Conservation (phyloP, 2,329 filamentous ascomycete species). For the Lecanicillium sp. region DNA sequence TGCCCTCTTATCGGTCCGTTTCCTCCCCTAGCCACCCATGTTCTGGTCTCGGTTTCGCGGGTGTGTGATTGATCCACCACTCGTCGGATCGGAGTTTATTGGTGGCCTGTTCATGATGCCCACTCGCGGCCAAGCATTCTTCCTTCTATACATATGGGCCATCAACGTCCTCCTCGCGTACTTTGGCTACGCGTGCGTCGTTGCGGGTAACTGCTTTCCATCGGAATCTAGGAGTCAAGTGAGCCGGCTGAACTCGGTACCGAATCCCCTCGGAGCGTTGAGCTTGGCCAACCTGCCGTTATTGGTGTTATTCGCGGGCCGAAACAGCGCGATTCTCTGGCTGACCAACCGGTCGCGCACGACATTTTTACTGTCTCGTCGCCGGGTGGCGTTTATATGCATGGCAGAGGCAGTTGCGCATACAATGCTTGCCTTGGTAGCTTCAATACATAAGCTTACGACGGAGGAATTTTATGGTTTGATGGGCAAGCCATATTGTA, state of each 20-base stretch:
- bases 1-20: conserved; percentile 23
- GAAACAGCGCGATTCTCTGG: conserved; percentile 40
- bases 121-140: conserved; percentile 33
- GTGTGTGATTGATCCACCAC: conserved; percentile 17
- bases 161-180: conserved; percentile 29
- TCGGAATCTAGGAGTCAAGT: conserved; percentile 7
- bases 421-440: too few relatives aligned
- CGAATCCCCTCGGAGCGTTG: conserved; percentile 32
- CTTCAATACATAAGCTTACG: conserved; percentile 21
- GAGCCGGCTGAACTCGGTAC: conserved; percentile 27
- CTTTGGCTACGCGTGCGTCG: conserved; percentile 19
- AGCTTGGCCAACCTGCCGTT: conserved; percentile 32
- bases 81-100: conserved; percentile 14
- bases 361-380: conserved; percentile 41
- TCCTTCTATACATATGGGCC: conserved; percentile 28
- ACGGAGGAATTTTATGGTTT: background rate
- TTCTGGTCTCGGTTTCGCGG: conserved; percentile 12
- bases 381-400: conserved; percentile 37
- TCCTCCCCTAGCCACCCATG: conserved; percentile 17
- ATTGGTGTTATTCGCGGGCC: conserved; percentile 32
- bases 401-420: conserved; percentile 38
- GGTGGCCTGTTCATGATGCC: conserved; percentile 20
- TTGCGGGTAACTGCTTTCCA: conserved; percentile 23
- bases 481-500: conserved; percentile 26
- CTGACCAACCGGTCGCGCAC: conserved; percentile 40